A percentile compares a stretch with the other conserved stretches of the same genome.
phyloP scores from a whole-genome alignment of 192 early-diverging fungal genomes.

The Jimgerdemannia lactiflua region DNA sequence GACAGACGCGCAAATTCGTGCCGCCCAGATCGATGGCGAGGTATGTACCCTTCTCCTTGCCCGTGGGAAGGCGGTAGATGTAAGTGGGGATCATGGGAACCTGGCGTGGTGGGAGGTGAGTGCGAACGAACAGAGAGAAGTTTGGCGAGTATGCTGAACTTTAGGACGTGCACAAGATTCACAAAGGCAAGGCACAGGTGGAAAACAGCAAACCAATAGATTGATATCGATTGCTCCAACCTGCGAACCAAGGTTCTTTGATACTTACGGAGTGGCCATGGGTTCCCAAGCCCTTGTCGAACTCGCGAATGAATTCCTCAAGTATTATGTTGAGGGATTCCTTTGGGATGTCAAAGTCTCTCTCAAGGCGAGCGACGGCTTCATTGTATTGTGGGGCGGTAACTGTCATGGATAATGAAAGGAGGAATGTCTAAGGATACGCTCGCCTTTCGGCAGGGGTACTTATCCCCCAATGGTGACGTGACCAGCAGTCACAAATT shows the following conservation, averaged over 20 bases:
- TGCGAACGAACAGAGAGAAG: background rate
- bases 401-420: too few relatives aligned
- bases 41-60: slow-evolving; percentile 80
- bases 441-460: too few relatives aligned
- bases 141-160: background rate
- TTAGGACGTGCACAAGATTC: background rate
- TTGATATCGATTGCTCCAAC: background rate
- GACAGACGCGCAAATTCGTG: slow-evolving; percentile 92
- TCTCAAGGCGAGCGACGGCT: background rate
- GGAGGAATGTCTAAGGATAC: too few relatives aligned
- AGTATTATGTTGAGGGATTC: background rate
- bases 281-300: background rate
- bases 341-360: background rate
- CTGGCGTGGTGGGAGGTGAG: background rate
- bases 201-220: background rate
- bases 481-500: too few relatives aligned
- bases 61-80: slow-evolving; percentile 78
- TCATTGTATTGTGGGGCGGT: background rate
- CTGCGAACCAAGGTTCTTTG: background rate
- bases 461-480: too few relatives aligned
- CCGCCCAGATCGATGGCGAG: slow-evolving; percentile 96
- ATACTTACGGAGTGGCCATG: background rate
- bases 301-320: background rate
- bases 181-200: background rate
- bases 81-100: slow-evolving; percentile 88